Evolutionary conservation across 768 basidiomycete species (phyloP), one percentile per base, ranked within the genome.

Genomic region (Trametes meyenii): DNA sequence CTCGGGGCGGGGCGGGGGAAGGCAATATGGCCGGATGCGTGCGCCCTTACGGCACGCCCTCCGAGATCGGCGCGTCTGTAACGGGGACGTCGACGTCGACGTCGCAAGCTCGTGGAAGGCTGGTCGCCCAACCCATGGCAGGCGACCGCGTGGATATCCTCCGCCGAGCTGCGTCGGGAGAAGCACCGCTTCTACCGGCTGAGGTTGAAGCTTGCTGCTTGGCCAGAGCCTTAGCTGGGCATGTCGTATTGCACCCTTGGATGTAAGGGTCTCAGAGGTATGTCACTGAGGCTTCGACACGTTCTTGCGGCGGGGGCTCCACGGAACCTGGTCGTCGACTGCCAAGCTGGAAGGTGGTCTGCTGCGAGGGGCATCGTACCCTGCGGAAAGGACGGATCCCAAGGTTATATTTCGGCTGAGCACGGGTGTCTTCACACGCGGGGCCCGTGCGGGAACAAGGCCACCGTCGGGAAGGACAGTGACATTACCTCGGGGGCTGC

Each of bases 401-500:
- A 38, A 42, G 52, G 52, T 26, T 53, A 53, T 42, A 53, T 23
- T 42, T 53, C 52, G 52, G 52, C 16, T 53, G 26, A 53, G 52
- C 12, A 24, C 33, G 39, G 12, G n/a, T 4, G 13, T 11, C 11
- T 53, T 53, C 52, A 24, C 52, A 42, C 52, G 39, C 52, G 12
- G 13, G 21, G 26, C 46, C 21, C 40, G 19, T 42, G 19, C 36
- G 13, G 36, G 10, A 33, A 33, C 29, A 33, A 33, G 29, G 29
- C 29, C 29, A 33, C 29, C 52, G n/a, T 21, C 13, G 35, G 14
- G 21, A 19, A 42, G 36, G 52, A 26, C 7, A 42, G 17, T 52
- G 52, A 39, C 23, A 40, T 21, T 53, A 40, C 39, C 24, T 53
- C 52, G 52, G 52, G 17, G 21, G 52, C 14, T 26, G 42, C 52